These are phyloP conservation scores for Leccinum variicolor DNA, from an alignment of 768 basidiomycete genomes.

Conservation along the genomic window DNA sequence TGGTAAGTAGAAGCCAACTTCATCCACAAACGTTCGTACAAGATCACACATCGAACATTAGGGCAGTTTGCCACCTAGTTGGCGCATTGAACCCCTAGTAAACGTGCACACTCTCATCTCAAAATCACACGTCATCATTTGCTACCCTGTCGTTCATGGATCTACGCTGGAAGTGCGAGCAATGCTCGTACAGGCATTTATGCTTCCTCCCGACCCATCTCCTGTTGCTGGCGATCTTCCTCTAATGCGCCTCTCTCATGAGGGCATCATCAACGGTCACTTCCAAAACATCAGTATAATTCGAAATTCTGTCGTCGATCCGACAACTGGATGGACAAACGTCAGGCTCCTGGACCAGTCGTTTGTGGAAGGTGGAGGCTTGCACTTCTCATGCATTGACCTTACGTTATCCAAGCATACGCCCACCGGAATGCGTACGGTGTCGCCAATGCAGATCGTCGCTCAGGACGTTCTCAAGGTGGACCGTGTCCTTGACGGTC, in stretches of 20 bases:
- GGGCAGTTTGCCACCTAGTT: not conserved
- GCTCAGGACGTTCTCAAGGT: not conserved
- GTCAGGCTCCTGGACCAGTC: not conserved
- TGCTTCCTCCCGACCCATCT: not conserved
- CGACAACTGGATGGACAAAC: not conserved
- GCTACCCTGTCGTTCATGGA: not conserved
- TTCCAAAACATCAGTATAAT: not conserved
- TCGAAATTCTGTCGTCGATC: not conserved
- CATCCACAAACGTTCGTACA: not conserved
- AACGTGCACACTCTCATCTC: not conserved
- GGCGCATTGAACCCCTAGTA: not conserved
- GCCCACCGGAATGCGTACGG: not conserved
- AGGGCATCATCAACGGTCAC: not conserved
- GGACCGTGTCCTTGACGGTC: not conserved
- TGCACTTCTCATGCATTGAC: not conserved
- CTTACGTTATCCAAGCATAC: not conserved
- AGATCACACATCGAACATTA: not conserved
- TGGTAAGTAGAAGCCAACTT: not conserved
- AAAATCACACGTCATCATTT: not conserved
- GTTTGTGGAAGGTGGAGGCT: not conserved
- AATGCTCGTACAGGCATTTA: not conserved
- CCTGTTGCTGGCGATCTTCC: not conserved
- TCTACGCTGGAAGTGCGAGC: not conserved
- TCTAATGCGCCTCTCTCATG: not conserved
- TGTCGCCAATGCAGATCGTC: not conserved